Evolutionary conservation across 225 moss, liverwort and hornwort species (phyloP).

Genomic region (Neckera pumila): DNA sequence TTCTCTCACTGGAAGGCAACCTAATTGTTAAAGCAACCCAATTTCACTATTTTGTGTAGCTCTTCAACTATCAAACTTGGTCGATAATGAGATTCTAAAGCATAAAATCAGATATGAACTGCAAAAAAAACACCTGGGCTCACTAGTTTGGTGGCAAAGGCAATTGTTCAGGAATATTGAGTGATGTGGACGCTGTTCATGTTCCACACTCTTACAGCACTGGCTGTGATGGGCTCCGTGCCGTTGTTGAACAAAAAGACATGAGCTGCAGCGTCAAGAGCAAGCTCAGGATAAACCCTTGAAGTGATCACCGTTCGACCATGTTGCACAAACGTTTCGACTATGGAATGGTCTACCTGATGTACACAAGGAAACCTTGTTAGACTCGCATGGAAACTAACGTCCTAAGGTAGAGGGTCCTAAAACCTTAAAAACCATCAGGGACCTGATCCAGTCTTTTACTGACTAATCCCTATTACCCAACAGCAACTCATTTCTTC

Average conservation of each 20-base stretch:
- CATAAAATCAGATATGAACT: neutral
- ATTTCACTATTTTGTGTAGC: no score
- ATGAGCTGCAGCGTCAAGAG: conserved; percentile 47
- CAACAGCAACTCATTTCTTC: neutral
- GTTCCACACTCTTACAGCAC: conserved; percentile 34
- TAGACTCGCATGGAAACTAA: neutral
- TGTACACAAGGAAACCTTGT: neutral
- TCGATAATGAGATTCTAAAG: neutral
- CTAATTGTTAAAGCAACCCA: no score
- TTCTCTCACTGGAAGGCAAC: no score
- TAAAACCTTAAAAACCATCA: neutral
- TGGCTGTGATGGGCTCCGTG: conserved; percentile 35
- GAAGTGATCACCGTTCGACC: conserved; percentile 67
- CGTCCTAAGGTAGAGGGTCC: neutral
- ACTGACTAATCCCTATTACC: neutral
- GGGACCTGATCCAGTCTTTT: neutral
- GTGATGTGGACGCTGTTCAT: conserved; percentile 40
- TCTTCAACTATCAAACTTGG: neutral
- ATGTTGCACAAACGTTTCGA: conserved; percentile 67
- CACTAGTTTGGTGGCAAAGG: neutral
- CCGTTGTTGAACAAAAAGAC: conserved; percentile 87
- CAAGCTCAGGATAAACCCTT: conserved; percentile 72
- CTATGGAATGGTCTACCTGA: conserved; percentile 78
- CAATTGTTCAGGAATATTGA: neutral
- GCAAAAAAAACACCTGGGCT: neutral